Evolutionary conservation across 2,329 filamentous ascomycete species (phyloP).

Genomic region (Clonostachys rosea): DNA sequence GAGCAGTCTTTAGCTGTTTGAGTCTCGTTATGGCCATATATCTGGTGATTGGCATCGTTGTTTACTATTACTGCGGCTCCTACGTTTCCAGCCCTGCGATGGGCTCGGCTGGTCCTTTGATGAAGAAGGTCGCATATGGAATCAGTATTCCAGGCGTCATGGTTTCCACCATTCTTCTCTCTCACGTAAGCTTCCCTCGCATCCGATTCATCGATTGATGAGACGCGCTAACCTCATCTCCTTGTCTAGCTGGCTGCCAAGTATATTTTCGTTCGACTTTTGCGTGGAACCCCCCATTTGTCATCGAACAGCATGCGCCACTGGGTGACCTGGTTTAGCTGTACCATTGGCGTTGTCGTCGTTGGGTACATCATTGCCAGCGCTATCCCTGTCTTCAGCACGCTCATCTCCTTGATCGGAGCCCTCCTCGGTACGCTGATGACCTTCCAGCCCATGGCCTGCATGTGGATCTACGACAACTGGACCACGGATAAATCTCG

Average conservation of each 20-base stretch:
- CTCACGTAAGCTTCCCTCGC: slow-evolving; percentile 25
- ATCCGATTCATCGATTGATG: slow-evolving; percentile 21
- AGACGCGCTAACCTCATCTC: slow-evolving; percentile 21
- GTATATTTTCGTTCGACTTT: slow-evolving; percentile 15
- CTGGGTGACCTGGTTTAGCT: slow-evolving; percentile 22
- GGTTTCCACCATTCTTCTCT: slow-evolving; percentile 24
- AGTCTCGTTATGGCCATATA: slow-evolving; percentile 61
- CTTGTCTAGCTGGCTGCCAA: slow-evolving; percentile 15
- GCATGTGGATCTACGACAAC: slow-evolving; percentile 38
- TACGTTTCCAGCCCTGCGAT: slow-evolving; percentile 63
- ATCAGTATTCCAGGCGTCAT: slow-evolving; percentile 66
- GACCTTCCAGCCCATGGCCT: slow-evolving; percentile 20
- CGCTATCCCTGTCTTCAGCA: slow-evolving; percentile 18
- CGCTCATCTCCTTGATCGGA: slow-evolving; percentile 17
- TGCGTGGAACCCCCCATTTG: slow-evolving; percentile 20
- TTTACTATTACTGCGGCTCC: slow-evolving; percentile 65
- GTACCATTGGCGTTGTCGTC: slow-evolving; percentile 13
- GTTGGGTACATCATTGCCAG: slow-evolving; percentile 19
- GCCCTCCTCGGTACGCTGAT: slow-evolving; percentile 17
- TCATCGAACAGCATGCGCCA: slow-evolving; percentile 17
- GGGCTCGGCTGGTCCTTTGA: slow-evolving; percentile 51
- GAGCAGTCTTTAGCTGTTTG: slow-evolving; percentile 59
- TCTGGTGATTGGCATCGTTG: slow-evolving; percentile 59
- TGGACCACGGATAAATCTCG: slow-evolving; percentile 11
- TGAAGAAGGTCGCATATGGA: slow-evolving; percentile 66